Conservation (phyloP, 495 filamentous ascomycete species). For the Neurospora sp. region DNA sequence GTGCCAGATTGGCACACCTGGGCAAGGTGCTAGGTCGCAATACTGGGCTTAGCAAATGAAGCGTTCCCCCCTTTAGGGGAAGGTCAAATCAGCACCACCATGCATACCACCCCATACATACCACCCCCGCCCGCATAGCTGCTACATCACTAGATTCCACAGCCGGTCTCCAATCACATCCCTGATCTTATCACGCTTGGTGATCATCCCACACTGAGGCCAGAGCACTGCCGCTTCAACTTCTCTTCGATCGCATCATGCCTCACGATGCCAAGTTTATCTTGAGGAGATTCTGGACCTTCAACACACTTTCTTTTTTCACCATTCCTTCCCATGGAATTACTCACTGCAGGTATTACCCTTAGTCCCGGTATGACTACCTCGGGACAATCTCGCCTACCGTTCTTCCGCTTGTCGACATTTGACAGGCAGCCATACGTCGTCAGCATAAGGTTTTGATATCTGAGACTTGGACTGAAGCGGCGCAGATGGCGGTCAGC, state of each 20-base stretch:
- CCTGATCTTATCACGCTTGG: neutral
- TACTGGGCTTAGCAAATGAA: neutral
- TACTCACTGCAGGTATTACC: neutral
- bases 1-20: neutral
- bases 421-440: neutral
- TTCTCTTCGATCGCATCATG: neutral
- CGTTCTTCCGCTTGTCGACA: neutral
- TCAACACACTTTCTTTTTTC: neutral
- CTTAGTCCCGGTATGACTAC: neutral
- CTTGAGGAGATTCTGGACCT: neutral
- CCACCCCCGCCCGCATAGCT: conserved; percentile 4
- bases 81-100: neutral
- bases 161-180: neutral
- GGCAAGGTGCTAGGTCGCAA: neutral
- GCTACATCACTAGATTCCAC: conserved; percentile 12
- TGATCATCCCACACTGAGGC: neutral
- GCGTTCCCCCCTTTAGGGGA: neutral
- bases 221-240: neutral
- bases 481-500: neutral
- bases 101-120: neutral
- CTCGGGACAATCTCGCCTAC: neutral
- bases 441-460: neutral
- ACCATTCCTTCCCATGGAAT: neutral
- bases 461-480: neutral
- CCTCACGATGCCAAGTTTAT: neutral